Percentiles rank a stretch among this genome's conserved stretches.
phyloP scores from a whole-genome alignment of 2,329 filamentous ascomycete genomes.

The Atkinsonella texensis region DNA sequence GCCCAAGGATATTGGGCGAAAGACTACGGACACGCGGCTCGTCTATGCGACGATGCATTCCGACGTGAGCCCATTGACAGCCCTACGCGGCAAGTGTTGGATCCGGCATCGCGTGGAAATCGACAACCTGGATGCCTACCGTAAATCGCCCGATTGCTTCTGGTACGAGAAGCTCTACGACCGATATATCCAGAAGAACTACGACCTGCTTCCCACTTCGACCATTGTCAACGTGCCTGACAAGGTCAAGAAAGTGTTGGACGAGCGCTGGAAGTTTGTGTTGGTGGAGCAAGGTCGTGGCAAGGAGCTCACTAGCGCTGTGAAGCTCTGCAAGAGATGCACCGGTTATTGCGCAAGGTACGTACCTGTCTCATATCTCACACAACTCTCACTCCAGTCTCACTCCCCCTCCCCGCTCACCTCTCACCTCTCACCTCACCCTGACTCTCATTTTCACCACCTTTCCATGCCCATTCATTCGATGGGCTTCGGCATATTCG shows the following conservation, averaged over 20 bases:
- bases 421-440: no score
- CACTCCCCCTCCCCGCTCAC: slow-evolving; percentile 1
- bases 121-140: slow-evolving; percentile 67
- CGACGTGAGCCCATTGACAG: slow-evolving; percentile 83
- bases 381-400: not conserved
- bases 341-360: slow-evolving; percentile 83
- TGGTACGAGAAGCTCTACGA: slow-evolving; percentile 98
- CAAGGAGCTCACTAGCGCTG: slow-evolving; percentile 90
- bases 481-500: no score
- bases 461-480: no score
- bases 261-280: slow-evolving; percentile 94
- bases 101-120: slow-evolving; percentile 87
- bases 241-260: slow-evolving; percentile 87
- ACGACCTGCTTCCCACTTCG: slow-evolving; percentile 86
- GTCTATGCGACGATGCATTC: slow-evolving; percentile 98
- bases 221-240: slow-evolving; percentile 93
- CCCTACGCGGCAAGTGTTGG: slow-evolving; percentile 84
- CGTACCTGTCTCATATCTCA: slow-evolving; percentile 14
- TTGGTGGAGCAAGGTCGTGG: slow-evolving; percentile 86
- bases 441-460: no score
- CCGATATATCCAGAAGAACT: slow-evolving; percentile 94
- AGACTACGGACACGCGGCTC: slow-evolving; percentile 78
- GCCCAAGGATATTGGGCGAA: slow-evolving; percentile 88
- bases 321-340: slow-evolving; percentile 93
- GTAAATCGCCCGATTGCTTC: slow-evolving; percentile 75